Percentiles rank a stretch among this genome's conserved stretches.
phyloP scores from a whole-genome alignment of 1,284 basidiomycete species.

The Crucibulum parvulum region DNA sequence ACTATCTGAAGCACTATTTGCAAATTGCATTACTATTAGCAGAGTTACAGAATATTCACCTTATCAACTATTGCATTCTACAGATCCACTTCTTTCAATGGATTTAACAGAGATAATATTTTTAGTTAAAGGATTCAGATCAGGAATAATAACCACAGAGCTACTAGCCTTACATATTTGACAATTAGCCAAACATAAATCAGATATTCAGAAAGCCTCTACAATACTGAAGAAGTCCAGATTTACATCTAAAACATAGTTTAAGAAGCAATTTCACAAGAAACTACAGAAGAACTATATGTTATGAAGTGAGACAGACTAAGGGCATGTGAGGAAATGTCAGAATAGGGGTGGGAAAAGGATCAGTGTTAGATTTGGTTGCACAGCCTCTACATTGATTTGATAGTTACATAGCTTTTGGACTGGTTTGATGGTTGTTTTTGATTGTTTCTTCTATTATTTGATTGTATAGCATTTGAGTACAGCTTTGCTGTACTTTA shows the following conservation, averaged over 20 bases:
- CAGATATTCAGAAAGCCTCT: constrained; percentile 2
- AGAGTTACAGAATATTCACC: constrained; percentile 18
- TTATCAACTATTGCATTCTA: constrained; percentile 19
- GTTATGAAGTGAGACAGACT: too few relatives aligned
- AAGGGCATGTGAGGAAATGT: too few relatives aligned
- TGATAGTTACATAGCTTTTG: too few relatives aligned
- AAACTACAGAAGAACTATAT: constrained; percentile 11
- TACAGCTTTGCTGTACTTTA: too few relatives aligned
- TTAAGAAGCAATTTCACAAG: constrained; percentile 21
- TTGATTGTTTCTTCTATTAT: too few relatives aligned
- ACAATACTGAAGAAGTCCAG: constrained; percentile 8
- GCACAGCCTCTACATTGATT: too few relatives aligned
- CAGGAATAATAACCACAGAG: constrained; percentile 11
- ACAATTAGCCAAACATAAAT: constrained; percentile 6
- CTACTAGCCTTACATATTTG: constrained; percentile 12
- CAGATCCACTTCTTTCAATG: constrained; percentile 21
- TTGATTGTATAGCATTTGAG: too few relatives aligned
- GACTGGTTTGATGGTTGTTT: too few relatives aligned
- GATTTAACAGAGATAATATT: constrained; percentile 23
- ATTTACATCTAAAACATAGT: constrained; percentile 23
- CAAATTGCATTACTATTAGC: constrained; percentile 19
- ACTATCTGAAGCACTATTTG: constrained; percentile 4
- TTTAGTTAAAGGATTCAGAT: constrained; percentile 11
- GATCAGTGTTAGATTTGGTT: too few relatives aligned
- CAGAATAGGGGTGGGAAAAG: too few relatives aligned